These are phyloP conservation scores for Phytophthora aleatoria DNA, from an alignment of 352 stramenopile genomes.

Conservation along the genomic window DNA sequence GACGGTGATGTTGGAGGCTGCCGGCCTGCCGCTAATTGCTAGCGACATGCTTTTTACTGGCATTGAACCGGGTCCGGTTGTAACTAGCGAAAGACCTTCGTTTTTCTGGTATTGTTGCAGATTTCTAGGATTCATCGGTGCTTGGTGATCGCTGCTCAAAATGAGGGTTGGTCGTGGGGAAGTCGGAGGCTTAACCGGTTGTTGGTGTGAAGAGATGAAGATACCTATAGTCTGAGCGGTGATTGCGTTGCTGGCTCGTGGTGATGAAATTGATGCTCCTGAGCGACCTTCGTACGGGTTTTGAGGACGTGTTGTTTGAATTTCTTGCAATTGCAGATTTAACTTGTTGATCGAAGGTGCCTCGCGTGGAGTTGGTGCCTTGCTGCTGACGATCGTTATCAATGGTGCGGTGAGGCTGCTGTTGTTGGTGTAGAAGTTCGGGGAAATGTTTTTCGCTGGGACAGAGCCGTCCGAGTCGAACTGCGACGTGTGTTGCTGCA, in stretches of 20 bases:
- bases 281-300: constrained; percentile 20
- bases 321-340: constrained; percentile 27
- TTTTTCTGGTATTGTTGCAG: constrained; percentile 12
- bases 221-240: constrained; percentile 13
- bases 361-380: constrained; percentile 20
- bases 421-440: constrained; percentile 31
- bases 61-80: not conserved
- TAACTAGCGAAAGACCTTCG: constrained; percentile 8
- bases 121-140: constrained; percentile 9
- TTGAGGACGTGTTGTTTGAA: constrained; percentile 4
- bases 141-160: constrained; percentile 18
- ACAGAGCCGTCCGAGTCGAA: constrained; percentile 14
- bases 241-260: constrained; percentile 18
- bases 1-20: constrained; percentile 1
- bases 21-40: constrained; percentile 24
- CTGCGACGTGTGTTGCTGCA: constrained; percentile 13
- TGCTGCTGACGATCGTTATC: constrained; percentile 35
- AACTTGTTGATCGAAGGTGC: constrained; percentile 15
- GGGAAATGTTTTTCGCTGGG: constrained; percentile 11
- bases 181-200: constrained; percentile 12
- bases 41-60: constrained; percentile 1
- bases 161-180: constrained; percentile 23
- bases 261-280: constrained; percentile 18
- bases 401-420: constrained; percentile 36
- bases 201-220: constrained; percentile 22